A percentile compares a stretch with the other conserved stretches of the same genome.
phyloP scores from a whole-genome alignment of 352 stramenopile genomes.

The Nothophytophthora sp. region DNA sequence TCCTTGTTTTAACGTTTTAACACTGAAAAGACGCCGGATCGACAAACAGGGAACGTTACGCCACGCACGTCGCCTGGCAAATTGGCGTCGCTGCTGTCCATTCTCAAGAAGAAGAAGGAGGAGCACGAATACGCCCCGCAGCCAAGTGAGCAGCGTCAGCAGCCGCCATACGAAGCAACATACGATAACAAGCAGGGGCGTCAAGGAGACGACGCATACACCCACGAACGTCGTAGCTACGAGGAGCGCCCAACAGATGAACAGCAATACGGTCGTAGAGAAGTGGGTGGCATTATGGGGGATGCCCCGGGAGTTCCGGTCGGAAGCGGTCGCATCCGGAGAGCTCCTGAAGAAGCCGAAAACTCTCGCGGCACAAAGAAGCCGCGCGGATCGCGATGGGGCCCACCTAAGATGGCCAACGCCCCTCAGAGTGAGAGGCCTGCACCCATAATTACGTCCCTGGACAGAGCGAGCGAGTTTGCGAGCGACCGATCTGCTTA shows the following conservation, averaged over 20 bases:
- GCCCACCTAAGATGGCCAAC: constrained; percentile 45
- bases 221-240: constrained; percentile 18
- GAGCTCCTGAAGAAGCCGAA: constrained; percentile 24
- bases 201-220: constrained; percentile 12
- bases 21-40: constrained; percentile 23
- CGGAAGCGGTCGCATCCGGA: constrained; percentile 20
- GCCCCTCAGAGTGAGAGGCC: constrained; percentile 34
- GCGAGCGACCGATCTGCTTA: constrained; percentile 26
- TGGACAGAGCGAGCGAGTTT: constrained; percentile 22
- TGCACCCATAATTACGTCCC: constrained; percentile 48
- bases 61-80: constrained; percentile 50
- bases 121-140: constrained; percentile 28
- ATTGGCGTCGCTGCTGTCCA: constrained; percentile 75
- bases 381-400: constrained; percentile 68
- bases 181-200: constrained; percentile 15
- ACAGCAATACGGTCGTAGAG: constrained; percentile 15
- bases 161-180: constrained; percentile 3
- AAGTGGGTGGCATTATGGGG: constrained; percentile 28
- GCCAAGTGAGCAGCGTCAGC: constrained; percentile 10
- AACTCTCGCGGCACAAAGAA: constrained; percentile 54
- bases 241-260: constrained; percentile 20
- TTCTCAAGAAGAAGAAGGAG: constrained; percentile 86
- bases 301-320: constrained; percentile 22
- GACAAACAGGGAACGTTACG: constrained; percentile 33
- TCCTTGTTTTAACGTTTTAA: neutral